phyloP scores from a whole-genome alignment of 192 early-diverging fungal species.

The Rhizoclosmatium globosum region DNA sequence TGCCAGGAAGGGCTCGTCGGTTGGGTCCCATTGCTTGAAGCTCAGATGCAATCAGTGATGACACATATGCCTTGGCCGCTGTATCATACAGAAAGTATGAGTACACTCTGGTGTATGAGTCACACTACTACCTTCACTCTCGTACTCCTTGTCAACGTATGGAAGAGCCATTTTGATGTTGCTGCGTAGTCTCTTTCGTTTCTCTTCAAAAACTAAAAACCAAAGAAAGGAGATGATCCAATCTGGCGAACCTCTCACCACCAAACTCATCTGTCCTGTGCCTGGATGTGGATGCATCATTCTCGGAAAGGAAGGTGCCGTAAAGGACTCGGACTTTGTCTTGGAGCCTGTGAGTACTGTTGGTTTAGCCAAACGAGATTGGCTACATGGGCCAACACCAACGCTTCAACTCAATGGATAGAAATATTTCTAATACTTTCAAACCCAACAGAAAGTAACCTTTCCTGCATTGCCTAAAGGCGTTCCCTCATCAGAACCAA shows the following conservation, averaged over 20 bases:
- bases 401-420: not conserved
- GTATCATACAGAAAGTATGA: not conserved
- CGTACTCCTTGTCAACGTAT: constrained; percentile 49
- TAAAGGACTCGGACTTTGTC: constrained; percentile 1
- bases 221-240: too few species aligned
- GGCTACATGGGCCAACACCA: not conserved
- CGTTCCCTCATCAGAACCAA: not conserved
- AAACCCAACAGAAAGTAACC: not conserved
- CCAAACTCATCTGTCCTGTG: constrained; percentile 7
- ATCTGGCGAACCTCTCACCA: not conserved
- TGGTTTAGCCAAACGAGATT: not conserved
- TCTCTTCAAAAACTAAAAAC: not conserved
- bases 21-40: not conserved
- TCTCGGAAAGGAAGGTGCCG: not conserved
- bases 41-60: constrained; percentile 29
- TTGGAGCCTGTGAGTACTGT: constrained; percentile 3
- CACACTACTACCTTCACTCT: constrained; percentile 27
- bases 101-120: not conserved
- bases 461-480: constrained; percentile 12
- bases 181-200: not conserved
- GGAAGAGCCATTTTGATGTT: constrained; percentile 40
- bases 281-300: constrained; percentile 6
- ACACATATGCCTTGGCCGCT: constrained; percentile 14
- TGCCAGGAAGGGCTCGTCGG: not conserved
- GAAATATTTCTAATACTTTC: too few species aligned